Percentiles rank a stretch among this genome's conserved stretches.
phyloP scores from a whole-genome alignment of 257 asterid species.

The Cinchona pubescens region DNA sequence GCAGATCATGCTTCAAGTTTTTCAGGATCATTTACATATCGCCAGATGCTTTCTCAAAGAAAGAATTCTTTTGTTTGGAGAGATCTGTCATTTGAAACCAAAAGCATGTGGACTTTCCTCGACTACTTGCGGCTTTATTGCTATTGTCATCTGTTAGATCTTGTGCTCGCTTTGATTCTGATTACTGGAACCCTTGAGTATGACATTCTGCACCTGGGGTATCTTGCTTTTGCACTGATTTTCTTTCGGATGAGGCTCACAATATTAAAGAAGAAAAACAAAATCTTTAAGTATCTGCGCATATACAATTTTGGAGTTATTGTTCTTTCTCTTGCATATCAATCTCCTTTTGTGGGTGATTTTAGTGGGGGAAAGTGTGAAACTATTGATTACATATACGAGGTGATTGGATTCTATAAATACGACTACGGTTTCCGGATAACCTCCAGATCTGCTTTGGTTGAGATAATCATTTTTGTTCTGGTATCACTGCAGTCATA shows the following conservation, averaged over 20 bases:
- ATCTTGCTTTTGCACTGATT: constrained; percentile 87
- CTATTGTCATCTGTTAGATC: constrained; percentile 96
- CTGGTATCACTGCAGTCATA: constrained; percentile 93
- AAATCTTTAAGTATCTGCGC: constrained; percentile 79
- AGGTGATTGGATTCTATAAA: constrained; percentile 91
- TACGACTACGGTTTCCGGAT: constrained; percentile 96
- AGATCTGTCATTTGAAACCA: constrained; percentile 94
- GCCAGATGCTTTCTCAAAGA: constrained; percentile 78
- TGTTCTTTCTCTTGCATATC: constrained; percentile 95
- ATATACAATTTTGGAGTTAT: constrained; percentile 84
- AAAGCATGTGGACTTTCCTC: constrained; percentile 97
- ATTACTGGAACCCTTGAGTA: constrained; percentile 94
- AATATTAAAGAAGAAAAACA: constrained; percentile 88
- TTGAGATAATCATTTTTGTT: constrained; percentile 83
- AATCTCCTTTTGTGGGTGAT: constrained; percentile 87
- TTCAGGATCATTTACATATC: constrained; percentile 76
- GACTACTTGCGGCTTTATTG: constrained; percentile 96
- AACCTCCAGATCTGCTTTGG: constrained; percentile 96
- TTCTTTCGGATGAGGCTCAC: constrained; percentile 94
- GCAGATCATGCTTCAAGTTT: constrained; percentile 73
- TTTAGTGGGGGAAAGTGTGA: constrained; percentile 74
- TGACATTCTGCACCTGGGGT: constrained; percentile 95
- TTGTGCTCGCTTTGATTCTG: constrained; percentile 85
- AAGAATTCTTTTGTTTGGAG: constrained; percentile 89
- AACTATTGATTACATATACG: constrained; percentile 82